Conservation (phyloP, 208 protist species). For the Trichomonas vaginalis region DNA sequence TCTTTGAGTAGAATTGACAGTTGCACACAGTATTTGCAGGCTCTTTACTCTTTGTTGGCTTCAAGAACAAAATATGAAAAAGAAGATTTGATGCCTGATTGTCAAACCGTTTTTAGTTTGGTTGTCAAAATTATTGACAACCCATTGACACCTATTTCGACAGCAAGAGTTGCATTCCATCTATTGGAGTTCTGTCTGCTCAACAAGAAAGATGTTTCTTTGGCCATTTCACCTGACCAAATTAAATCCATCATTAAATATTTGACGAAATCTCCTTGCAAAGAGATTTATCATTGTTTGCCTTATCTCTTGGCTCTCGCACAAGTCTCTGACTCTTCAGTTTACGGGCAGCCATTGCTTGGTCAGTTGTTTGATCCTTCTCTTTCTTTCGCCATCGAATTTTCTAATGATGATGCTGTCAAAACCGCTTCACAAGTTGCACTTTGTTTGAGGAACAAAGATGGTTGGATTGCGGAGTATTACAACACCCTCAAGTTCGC, state of each 20-base stretch:
- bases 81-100: neutral
- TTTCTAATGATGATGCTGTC: neutral
- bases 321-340: too few relatives aligned
- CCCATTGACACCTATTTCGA: neutral
- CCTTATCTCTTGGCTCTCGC: neutral
- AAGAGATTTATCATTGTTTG: neutral
- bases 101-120: neutral
- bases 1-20: neutral
- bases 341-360: neutral
- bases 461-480: neutral
- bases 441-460: neutral
- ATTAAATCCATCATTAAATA: neutral
- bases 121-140: neutral
- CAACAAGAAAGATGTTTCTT: neutral
- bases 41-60: neutral
- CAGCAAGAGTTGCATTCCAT: neutral
- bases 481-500: neutral
- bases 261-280: neutral
- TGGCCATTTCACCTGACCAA: neutral
- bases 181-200: neutral
- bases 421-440: neutral
- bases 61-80: neutral
- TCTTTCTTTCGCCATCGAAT: neutral
- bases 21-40: neutral
- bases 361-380: neutral